Percentiles rank a stretch among this genome's conserved stretches.
These are phyloP conservation scores for Cyberlindnera subsufficiens DNA, from an alignment of 805 yeast species.

Conservation along the genomic window DNA sequence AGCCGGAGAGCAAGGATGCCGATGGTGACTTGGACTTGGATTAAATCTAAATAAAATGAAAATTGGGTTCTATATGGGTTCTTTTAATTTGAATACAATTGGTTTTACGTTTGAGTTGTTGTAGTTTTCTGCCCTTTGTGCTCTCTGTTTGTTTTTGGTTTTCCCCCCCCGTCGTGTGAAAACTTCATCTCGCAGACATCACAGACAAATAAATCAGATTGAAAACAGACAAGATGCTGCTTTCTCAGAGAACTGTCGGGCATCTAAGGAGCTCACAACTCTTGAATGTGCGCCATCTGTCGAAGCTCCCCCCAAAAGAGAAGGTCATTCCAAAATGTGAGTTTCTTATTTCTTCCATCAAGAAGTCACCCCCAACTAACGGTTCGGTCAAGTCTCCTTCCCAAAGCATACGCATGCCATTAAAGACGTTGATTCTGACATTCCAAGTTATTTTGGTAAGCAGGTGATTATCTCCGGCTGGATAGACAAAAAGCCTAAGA, in stretches of 20 bases:
- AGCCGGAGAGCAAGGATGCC: slow-evolving; percentile 26
- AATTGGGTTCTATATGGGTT: too few species aligned
- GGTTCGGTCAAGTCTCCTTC: slow-evolving; percentile 10
- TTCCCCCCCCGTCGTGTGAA: too few species aligned
- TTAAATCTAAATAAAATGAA: slow-evolving; percentile 6
- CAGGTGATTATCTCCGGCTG: slow-evolving; percentile 69
- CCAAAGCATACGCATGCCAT: slow-evolving; percentile 21
- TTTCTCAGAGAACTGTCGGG: background rate
- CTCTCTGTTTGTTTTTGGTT: too few species aligned
- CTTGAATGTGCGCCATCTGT: background rate
- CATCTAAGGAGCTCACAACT: background rate
- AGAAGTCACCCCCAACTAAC: slow-evolving; percentile 1
- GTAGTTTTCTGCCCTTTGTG: too few species aligned
- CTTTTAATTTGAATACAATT: too few species aligned
- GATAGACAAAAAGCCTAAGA: slow-evolving; percentile 70
- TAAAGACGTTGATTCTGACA: slow-evolving; percentile 2
- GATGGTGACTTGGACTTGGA: slow-evolving; percentile 37
- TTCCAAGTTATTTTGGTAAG: slow-evolving; percentile 4
- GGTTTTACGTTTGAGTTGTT: too few species aligned
- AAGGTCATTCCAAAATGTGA: slow-evolving; percentile 1
- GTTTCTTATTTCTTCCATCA: background rate
- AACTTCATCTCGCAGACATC: too few species aligned
- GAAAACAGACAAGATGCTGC: background rate
- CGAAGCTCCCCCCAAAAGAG: slow-evolving; percentile 4
- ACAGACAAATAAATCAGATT: too few species aligned